A percentile compares a stretch with the other conserved stretches of the same genome.
phyloP scores from a whole-genome alignment of 768 basidiomycete genomes.

The Leucocoprinus leucothites region DNA sequence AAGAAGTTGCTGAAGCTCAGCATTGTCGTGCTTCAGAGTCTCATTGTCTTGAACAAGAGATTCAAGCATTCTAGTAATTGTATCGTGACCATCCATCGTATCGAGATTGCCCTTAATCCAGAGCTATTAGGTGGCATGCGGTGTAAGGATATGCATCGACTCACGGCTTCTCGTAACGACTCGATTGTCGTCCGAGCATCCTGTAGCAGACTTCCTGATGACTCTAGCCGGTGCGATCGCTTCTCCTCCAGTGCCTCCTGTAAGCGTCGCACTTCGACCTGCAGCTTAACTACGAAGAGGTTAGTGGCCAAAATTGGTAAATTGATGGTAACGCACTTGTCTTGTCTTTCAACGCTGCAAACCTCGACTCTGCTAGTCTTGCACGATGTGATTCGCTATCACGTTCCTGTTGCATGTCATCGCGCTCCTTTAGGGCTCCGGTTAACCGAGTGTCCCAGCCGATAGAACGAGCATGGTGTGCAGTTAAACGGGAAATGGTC shows the following conservation, averaged over 20 bases:
- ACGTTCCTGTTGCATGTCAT: slow-evolving; percentile 82
- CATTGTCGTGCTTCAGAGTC: slow-evolving; percentile 74
- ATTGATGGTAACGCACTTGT: slow-evolving; percentile 42
- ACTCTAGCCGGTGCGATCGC: slow-evolving; percentile 56
- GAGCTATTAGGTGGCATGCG: slow-evolving; percentile 9
- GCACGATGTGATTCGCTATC: slow-evolving; percentile 68
- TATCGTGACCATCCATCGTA: slow-evolving; percentile 47
- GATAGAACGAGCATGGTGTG: slow-evolving; percentile 65
- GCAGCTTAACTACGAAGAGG: slow-evolving; percentile 55
- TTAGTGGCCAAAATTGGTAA: not conserved
- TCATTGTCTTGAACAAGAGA: slow-evolving; percentile 88
- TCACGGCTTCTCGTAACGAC: slow-evolving; percentile 55
- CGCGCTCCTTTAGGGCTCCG: slow-evolving; percentile 67
- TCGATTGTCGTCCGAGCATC: slow-evolving; percentile 66
- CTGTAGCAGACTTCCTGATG: slow-evolving; percentile 62
- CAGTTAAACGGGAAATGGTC: slow-evolving; percentile 62
- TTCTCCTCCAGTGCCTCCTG: slow-evolving; percentile 62
- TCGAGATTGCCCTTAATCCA: slow-evolving; percentile 37
- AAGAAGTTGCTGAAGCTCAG: slow-evolving; percentile 73
- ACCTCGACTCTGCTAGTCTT: slow-evolving; percentile 62
- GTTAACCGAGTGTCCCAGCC: slow-evolving; percentile 69
- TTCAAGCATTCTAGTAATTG: slow-evolving; percentile 70
- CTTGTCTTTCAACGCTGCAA: slow-evolving; percentile 63
- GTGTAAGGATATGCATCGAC: slow-evolving; percentile 17
- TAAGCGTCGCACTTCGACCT: slow-evolving; percentile 60